A percentile compares a stretch with the other conserved stretches of the same genome.
These are phyloP conservation scores for Phaeosphaeriaceae sp. DNA, from an alignment of 2,329 filamentous ascomycete genomes.

Conservation along the genomic window DNA sequence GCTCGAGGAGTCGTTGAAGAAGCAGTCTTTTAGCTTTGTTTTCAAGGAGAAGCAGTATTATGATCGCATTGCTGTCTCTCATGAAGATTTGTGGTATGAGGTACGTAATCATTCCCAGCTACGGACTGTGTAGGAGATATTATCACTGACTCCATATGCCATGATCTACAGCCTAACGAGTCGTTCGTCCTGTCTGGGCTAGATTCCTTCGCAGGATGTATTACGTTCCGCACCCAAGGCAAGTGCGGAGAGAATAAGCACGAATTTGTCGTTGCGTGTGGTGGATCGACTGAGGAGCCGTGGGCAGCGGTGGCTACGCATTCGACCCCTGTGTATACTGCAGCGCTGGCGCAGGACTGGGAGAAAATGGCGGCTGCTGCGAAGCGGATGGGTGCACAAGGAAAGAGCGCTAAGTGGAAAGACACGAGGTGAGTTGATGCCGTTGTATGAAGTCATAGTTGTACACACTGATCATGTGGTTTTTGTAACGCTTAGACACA, in stretches of 20 bases:
- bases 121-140: no score
- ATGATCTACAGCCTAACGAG: neutral
- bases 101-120: no score
- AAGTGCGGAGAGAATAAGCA: neutral
- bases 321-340: neutral
- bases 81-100: neutral
- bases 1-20: neutral
- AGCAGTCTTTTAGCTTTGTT: neutral
- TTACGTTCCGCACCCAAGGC: neutral
- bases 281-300: neutral
- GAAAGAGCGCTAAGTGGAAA: neutral
- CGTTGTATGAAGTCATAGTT: neutral
- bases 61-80: neutral
- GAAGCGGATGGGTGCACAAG: neutral
- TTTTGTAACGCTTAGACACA: neutral
- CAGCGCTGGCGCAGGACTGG: neutral
- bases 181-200: neutral
- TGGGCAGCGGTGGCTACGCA: neutral
- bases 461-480: neutral
- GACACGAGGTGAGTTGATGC: neutral
- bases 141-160: no score
- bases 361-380: neutral
- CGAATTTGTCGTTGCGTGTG: neutral
- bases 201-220: neutral
- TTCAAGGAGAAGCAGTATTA: neutral